phyloP scores from a whole-genome alignment of 495 filamentous ascomycete species.

The Aspergillus sclerotiicarbonarius region DNA sequence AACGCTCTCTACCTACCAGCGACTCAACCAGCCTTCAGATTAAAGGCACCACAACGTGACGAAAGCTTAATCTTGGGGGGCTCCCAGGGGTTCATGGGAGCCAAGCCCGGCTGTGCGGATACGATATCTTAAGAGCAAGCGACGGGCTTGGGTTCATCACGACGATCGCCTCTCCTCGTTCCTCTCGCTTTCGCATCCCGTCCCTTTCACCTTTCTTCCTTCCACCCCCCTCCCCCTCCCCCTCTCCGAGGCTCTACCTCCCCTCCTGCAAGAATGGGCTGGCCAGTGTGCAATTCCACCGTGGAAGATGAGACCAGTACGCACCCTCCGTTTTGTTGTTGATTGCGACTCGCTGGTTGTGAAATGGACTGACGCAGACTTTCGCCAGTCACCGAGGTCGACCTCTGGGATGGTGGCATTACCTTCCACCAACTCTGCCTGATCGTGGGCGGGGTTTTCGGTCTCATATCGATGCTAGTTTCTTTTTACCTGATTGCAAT shows the following conservation, averaged over 20 bases:
- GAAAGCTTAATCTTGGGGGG: slow-evolving; percentile 5
- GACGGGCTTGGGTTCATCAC: slow-evolving; percentile 1
- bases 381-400: slow-evolving; percentile 37
- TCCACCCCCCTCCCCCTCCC: slow-evolving; percentile 3
- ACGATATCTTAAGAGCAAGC: slow-evolving; percentile 8
- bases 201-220: slow-evolving; percentile 8
- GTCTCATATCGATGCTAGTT: slow-evolving; percentile 38
- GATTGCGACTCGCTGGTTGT: slow-evolving; percentile 9
- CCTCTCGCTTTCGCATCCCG: neutral
- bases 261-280: slow-evolving; percentile 40
- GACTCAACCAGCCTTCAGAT: neutral
- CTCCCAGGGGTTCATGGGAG: slow-evolving; percentile 14
- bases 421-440: slow-evolving; percentile 49
- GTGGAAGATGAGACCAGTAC: slow-evolving; percentile 45
- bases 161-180: slow-evolving; percentile 7
- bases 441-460: slow-evolving; percentile 48
- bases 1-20: neutral
- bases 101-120: slow-evolving; percentile 22
- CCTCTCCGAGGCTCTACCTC: neutral
- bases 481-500: slow-evolving; percentile 61
- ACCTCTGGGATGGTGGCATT: slow-evolving; percentile 48
- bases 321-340: slow-evolving; percentile 3
- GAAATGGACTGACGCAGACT: slow-evolving; percentile 1
- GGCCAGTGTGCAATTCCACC: slow-evolving; percentile 51
- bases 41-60: neutral